phyloP scores from a whole-genome alignment of 2,329 filamentous ascomycete genomes.

The Penicillium rolfsii region DNA sequence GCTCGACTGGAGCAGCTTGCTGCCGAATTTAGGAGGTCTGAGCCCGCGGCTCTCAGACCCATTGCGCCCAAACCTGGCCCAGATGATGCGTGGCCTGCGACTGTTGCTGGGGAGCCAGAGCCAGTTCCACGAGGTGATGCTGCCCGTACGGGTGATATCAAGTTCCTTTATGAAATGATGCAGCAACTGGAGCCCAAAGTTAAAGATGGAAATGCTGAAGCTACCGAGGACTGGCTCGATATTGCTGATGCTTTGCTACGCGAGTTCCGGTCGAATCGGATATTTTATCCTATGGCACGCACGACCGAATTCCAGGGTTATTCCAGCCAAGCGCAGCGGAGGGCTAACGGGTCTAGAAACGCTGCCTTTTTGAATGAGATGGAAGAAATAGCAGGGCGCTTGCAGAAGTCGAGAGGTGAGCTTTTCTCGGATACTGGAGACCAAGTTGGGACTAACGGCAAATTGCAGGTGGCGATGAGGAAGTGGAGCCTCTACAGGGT shows the following conservation, averaged over 20 bases:
- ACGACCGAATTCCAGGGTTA: slow-evolving; percentile 56
- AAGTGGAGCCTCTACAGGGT: slow-evolving; percentile 34
- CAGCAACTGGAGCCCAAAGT: slow-evolving; percentile 53
- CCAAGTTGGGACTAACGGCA: slow-evolving; percentile 18
- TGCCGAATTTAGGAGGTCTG: slow-evolving; percentile 40
- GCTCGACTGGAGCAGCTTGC: slow-evolving; percentile 47
- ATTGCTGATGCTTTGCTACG: slow-evolving; percentile 61
- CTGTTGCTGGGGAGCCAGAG: background rate
- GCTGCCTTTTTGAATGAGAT: slow-evolving; percentile 47
- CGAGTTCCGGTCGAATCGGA: slow-evolving; percentile 62
- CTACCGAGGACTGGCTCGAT: slow-evolving; percentile 61
- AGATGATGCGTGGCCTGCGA: slow-evolving; percentile 21
- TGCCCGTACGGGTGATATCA: slow-evolving; percentile 47
- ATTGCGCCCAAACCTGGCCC: slow-evolving; percentile 27
- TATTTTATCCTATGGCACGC: slow-evolving; percentile 61
- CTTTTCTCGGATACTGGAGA: background rate
- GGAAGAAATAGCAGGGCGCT: slow-evolving; percentile 49
- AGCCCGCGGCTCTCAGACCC: slow-evolving; percentile 20
- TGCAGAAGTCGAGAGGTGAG: slow-evolving; percentile 48
- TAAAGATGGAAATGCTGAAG: slow-evolving; percentile 54
- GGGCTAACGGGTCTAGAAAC: slow-evolving; percentile 41
- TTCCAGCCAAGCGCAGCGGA: slow-evolving; percentile 46
- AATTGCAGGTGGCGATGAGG: slow-evolving; percentile 21
- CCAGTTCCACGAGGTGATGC: slow-evolving; percentile 30
- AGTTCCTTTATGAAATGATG: slow-evolving; percentile 51